These are phyloP conservation scores for Colletotrichum caudatum DNA, from an alignment of 2,329 filamentous ascomycete species.

Conservation along the genomic window DNA sequence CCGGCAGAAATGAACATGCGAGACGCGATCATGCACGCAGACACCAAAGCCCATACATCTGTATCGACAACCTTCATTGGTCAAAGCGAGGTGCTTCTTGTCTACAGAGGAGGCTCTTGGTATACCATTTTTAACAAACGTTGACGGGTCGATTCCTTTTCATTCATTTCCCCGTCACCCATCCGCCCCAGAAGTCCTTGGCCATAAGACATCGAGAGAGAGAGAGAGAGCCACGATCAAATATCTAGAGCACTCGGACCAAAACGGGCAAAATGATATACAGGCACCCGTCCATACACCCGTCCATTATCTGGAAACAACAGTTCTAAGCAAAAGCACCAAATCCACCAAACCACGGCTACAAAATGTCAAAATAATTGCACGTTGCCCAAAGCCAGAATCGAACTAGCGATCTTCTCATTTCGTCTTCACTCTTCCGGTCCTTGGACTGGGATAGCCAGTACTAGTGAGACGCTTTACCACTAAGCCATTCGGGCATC, in stretches of 20 bases:
- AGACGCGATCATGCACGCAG: not conserved
- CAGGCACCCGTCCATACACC: not conserved
- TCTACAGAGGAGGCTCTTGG: not conserved
- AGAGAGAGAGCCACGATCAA: not conserved
- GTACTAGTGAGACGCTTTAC: conserved; percentile 42
- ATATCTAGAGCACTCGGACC: too few species aligned
- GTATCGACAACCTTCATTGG: not conserved
- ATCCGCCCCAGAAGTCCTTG: not conserved
- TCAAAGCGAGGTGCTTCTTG: not conserved
- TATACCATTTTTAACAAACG: not conserved
- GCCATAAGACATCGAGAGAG: not conserved
- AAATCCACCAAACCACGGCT: not conserved
- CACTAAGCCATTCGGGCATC: conserved; percentile 40
- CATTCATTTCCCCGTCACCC: not conserved
- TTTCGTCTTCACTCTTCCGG: not conserved
- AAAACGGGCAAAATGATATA: not conserved
- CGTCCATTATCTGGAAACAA: not conserved
- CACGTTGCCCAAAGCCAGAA: conserved; percentile 39
- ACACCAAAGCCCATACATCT: not conserved
- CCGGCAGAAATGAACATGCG: not conserved
- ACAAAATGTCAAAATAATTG: not conserved
- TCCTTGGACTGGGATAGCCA: not conserved
- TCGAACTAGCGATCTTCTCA: conserved; percentile 41
- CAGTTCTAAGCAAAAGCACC: not conserved
- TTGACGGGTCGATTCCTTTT: not conserved